phyloP scores from a whole-genome alignment of 2,329 filamentous ascomycete genomes.

The Alternaria dauci region DNA sequence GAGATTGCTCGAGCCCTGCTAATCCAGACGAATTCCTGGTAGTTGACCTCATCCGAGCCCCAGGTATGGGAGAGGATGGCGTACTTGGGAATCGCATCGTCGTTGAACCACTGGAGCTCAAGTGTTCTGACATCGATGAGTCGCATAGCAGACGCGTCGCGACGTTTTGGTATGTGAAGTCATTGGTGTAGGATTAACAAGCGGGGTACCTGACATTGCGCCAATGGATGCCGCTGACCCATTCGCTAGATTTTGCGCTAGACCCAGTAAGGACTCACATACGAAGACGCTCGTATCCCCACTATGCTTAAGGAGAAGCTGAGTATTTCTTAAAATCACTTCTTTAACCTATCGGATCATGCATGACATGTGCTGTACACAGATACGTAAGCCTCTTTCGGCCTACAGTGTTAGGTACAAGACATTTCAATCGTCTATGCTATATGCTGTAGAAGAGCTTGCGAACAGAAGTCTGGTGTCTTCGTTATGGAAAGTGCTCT shows the following conservation, averaged over 20 bases:
- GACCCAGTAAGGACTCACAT: background rate
- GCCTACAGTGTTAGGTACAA: too few relatives aligned
- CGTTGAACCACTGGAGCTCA: conserved; percentile 32
- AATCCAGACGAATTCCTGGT: conserved; percentile 30
- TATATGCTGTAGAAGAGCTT: background rate
- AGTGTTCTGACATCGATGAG: conserved; percentile 37
- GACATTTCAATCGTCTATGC: background rate
- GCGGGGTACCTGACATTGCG: conserved; percentile 9
- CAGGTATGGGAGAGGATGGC: conserved; percentile 37
- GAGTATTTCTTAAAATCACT: background rate
- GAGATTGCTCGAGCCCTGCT: conserved; percentile 22
- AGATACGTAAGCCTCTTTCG: too few relatives aligned
- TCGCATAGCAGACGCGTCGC: conserved; percentile 29
- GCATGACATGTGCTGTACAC: too few relatives aligned
- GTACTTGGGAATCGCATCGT: conserved; percentile 31
- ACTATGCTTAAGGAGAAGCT: background rate
- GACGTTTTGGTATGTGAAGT: conserved; percentile 1
- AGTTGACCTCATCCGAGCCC: conserved; percentile 27
- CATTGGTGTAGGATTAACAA: conserved; percentile 2
- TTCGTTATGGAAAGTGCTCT: background rate
- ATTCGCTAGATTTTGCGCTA: background rate
- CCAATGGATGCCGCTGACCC: background rate
- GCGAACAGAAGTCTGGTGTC: background rate
- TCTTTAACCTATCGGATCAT: background rate
- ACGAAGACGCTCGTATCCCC: background rate